These are phyloP conservation scores for Ramaria sp. DNA, from an alignment of 768 basidiomycete species.

Conservation along the genomic window DNA sequence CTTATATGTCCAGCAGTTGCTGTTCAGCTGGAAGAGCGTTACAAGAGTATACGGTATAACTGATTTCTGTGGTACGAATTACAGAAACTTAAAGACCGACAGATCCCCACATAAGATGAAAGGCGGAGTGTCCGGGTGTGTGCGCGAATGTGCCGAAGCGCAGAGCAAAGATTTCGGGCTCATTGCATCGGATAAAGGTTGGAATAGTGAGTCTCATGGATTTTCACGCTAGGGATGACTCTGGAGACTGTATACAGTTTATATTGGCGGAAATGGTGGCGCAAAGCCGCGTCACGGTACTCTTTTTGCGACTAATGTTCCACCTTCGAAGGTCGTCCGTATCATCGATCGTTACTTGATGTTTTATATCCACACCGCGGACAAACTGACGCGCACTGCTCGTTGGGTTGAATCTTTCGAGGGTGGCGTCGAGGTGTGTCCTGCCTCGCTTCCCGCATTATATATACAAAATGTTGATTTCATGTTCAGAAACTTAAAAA, in stretches of 20 bases:
- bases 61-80: background rate
- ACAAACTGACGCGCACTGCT: conserved; percentile 60
- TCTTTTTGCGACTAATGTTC: conserved; percentile 56
- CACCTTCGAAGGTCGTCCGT: conserved; percentile 46
- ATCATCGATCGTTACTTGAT: conserved; percentile 57
- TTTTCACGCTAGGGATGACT: background rate
- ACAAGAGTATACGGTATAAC: conserved; percentile 39
- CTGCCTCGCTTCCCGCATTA: background rate
- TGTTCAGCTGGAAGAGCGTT: conserved; percentile 58
- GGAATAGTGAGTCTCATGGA: conserved; percentile 38
- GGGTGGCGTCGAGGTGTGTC: conserved; percentile 46
- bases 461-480: background rate
- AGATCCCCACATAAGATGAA: conserved; percentile 66
- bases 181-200: conserved; percentile 72
- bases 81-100: background rate
- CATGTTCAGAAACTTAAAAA: conserved; percentile 41
- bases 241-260: conserved; percentile 27
- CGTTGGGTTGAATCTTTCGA: conserved; percentile 65
- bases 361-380: conserved; percentile 65
- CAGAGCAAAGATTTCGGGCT: conserved; percentile 67
- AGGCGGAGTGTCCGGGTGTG: conserved; percentile 65
- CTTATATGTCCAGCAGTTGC: conserved; percentile 32
- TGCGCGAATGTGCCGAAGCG: conserved; percentile 70
- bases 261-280: conserved; percentile 64
- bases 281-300: conserved; percentile 42